Evolutionary conservation across 495 filamentous ascomycete genomes (phyloP), one percentile per base, ranked within the genome.

Genomic region (Bathelium albidoporum): DNA sequence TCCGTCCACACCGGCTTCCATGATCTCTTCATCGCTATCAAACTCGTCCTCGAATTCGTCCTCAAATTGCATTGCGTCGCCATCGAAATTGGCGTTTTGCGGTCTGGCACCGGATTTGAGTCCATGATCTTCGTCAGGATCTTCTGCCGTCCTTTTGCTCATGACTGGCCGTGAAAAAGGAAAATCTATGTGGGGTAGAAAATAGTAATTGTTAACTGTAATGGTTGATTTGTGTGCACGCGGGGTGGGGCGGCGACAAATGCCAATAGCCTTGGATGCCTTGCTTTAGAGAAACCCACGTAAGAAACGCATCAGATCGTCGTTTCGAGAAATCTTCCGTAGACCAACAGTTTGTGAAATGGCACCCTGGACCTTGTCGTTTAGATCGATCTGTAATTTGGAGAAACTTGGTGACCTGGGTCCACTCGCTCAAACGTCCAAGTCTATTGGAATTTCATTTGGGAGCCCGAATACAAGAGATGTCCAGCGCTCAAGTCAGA

Each of bases 11-110:
- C 91, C 94, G 31, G 93, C 92, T 77, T 97, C 94, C 59, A 97
- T 74, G 55, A 97, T 88, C 76, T 97, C 93, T 71, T 96, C 91
- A 68, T 96, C 93, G 70, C 90, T 95, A 79, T 96, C 92, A 70
- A 90, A 97, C 70, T 97, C 93, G 69, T 97, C 93, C 74, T 95
- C 93, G 65, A 87, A 97, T 67, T 96, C 89, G 75, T 97, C 93
- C 74, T 96, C 93, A 66, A 96, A 96, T 64, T 94, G 89, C 71
- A 89, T 89, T 77, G 87, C 87, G 60, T 91, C 89, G 67, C 60
- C 73, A 52, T 73, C 69, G 18, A 68, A 65, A 36, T 66, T 64
- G 32, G 68, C 62, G 26, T 73, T 68, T 49, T 69, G 62, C n/a
- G 75, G 76, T 34, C 76, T 64, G 31, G 74, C 70, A 29, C 76